Evolutionary conservation across 805 yeast species (phyloP).

Genomic region (Kodamaea sagamina): DNA sequence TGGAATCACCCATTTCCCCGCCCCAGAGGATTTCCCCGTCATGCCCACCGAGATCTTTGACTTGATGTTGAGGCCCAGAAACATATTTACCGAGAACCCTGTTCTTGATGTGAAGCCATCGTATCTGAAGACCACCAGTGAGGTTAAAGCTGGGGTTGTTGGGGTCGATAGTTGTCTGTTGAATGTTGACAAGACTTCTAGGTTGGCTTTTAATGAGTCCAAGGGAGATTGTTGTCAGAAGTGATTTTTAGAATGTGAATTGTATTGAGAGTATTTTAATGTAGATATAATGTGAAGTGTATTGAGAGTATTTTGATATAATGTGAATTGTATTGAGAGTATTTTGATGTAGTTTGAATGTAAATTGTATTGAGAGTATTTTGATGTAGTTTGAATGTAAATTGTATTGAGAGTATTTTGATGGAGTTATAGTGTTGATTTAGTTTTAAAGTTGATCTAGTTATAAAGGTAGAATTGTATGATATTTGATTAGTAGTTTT

Average conservation of each 20-base stretch:
- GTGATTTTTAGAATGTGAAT: background rate
- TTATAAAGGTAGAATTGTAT: too few species aligned
- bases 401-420: too few species aligned
- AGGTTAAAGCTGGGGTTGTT: constrained; percentile 39
- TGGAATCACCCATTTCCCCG: constrained; percentile 84
- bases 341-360: too few species aligned
- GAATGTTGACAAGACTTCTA: constrained; percentile 49
- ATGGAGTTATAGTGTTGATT: too few species aligned
- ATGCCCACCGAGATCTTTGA: constrained; percentile 87
- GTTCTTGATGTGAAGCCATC: constrained; percentile 74
- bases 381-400: too few species aligned
- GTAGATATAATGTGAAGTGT: too few species aligned
- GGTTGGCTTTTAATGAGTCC: constrained; percentile 50
- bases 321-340: too few species aligned
- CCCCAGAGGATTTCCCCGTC: constrained; percentile 87
- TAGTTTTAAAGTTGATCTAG: too few species aligned
- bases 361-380: too few species aligned
- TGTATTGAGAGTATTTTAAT: too few species aligned
- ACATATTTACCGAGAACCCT: constrained; percentile 77
- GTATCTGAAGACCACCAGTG: constrained; percentile 42
- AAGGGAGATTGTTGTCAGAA: constrained; percentile 25
- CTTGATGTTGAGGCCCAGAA: constrained; percentile 73
- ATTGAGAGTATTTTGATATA: too few species aligned
- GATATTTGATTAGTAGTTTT: too few species aligned
- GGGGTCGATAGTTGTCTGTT: constrained; percentile 40